Evolutionary conservation across 177 flowering plant genomes (phyloP), one percentile per base, ranked within the genome.

Genomic region (Telopea speciosissima): DNA sequence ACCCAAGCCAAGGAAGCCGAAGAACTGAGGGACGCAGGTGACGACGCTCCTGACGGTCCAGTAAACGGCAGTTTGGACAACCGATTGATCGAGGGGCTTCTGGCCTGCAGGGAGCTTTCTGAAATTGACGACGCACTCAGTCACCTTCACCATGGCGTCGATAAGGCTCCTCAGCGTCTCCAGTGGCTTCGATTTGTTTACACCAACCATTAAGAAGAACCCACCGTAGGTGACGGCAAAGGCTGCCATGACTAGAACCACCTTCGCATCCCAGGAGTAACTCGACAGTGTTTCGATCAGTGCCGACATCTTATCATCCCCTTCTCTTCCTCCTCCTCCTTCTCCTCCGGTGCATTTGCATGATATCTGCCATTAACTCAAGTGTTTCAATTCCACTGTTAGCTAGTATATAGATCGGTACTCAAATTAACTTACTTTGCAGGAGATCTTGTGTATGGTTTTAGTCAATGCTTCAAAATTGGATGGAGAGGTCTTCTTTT

Each of bases 181-280:
- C 60, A 84, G 52, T 1, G 73, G 3, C 1, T 78, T 85, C 2
- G 71, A 42, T 7, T 73, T 28, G 31, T 28, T 28, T 0, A 79
- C 61, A 84, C 88, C 21, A 86, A 5, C 82, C 0, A 84, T 80
- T 61, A 87, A 81, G 90, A 88, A 88, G 74, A 90, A 90, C 74
- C 87, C 89, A 5, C 97, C 97, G n/a, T 78, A 85, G 75, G 64
- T 79, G 66, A 84, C 73, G 0, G 95, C 86, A 72, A 92, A 89
- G 24, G 89, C 91, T 6, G 90, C 89, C n/a, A 92, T 69, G 49
- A 83, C 82, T 23, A 92, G 75, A 69, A 89, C 95, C 76, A 84
- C 84, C 79, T 92, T 92, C 9, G 89, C 90, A 52, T 90, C 92
- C 94, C 97, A 89, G 23, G 86, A 62, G 77, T 84, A 88, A 78